Conservation (phyloP, 2,329 filamentous ascomycete species). For the Phialemonium atrogriseum region DNA sequence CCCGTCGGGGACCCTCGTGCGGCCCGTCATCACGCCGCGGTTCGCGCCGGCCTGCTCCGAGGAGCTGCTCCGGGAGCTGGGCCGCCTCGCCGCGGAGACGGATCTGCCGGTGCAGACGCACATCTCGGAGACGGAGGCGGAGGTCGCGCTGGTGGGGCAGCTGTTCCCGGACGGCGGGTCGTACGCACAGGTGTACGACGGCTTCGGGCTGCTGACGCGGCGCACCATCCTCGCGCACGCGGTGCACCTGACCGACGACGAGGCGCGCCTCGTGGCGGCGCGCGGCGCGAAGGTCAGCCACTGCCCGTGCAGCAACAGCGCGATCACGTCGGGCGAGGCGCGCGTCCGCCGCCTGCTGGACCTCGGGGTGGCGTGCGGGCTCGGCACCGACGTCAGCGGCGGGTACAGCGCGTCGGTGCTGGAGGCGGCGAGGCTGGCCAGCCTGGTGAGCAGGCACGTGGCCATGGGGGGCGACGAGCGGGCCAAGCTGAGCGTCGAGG, state of each 20-base stretch:
- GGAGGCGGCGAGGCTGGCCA: slow-evolving; percentile 74
- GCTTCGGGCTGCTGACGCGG: slow-evolving; percentile 56
- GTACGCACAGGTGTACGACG: slow-evolving; percentile 78
- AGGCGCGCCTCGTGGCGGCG: slow-evolving; percentile 54
- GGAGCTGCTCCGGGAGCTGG: slow-evolving; percentile 55
- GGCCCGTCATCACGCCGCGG: slow-evolving; percentile 70
- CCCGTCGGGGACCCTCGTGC: slow-evolving; percentile 54
- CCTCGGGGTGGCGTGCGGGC: slow-evolving; percentile 66
- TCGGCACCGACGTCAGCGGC: slow-evolving; percentile 87
- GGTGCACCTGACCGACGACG: slow-evolving; percentile 62
- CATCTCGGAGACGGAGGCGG: slow-evolving; percentile 72
- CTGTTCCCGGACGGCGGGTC: slow-evolving; percentile 53
- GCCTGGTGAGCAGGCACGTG: slow-evolving; percentile 67
- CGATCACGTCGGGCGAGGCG: slow-evolving; percentile 71
- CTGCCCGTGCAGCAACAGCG: slow-evolving; percentile 80
- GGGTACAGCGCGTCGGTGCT: slow-evolving; percentile 78
- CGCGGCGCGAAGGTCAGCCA: slow-evolving; percentile 65
- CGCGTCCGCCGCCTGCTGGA: slow-evolving; percentile 68
- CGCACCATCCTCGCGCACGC: slow-evolving; percentile 81
- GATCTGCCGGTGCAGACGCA: slow-evolving; percentile 77
- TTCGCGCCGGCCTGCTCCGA: slow-evolving; percentile 57
- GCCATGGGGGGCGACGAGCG: slow-evolving; percentile 45
- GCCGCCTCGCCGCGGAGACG: slow-evolving; percentile 52
- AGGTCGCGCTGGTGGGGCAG: slow-evolving; percentile 61
- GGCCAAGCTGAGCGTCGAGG: slow-evolving; percentile 71